Evolutionary conservation across 495 filamentous ascomycete species (phyloP).

Genomic region (Bathelium albidoporum): DNA sequence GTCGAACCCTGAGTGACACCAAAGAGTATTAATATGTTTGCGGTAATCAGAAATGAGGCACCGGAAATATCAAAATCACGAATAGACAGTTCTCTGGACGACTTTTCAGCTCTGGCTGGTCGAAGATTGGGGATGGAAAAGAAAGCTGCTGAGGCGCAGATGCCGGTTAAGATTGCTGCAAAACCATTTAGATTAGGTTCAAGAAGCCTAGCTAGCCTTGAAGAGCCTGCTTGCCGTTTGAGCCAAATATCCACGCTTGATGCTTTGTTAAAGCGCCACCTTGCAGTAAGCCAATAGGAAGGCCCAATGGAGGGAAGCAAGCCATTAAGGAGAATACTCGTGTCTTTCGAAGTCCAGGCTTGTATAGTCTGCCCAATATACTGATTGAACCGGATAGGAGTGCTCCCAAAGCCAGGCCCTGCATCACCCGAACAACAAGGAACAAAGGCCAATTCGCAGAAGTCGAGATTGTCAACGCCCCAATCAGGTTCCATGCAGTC

Average conservation of each 20-base stretch:
- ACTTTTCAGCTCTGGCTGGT: conserved; percentile 3
- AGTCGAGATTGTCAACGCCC: conserved; percentile 31
- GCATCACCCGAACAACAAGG: conserved; percentile 17
- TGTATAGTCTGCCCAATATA: conserved; percentile 17
- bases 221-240: not conserved
- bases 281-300: conserved; percentile 15
- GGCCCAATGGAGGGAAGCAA: conserved; percentile 13
- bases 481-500: conserved; percentile 36
- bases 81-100: not conserved
- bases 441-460: conserved; percentile 3
- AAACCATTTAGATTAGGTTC: not conserved
- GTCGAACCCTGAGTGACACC: conserved; percentile 15
- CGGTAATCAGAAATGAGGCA: not conserved
- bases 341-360: conserved; percentile 15
- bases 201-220: not conserved
- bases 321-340: conserved; percentile 16
- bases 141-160: conserved; percentile 4
- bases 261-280: conserved; percentile 14
- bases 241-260: conserved; percentile 15
- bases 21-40: conserved; percentile 13
- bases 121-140: conserved; percentile 13
- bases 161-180: conserved; percentile 9
- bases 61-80: conserved; percentile 13
- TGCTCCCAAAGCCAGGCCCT: conserved; percentile 15
- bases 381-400: conserved; percentile 15